Conservation (phyloP, 1,284 basidiomycete species). For the Vanrija sp. region DNA sequence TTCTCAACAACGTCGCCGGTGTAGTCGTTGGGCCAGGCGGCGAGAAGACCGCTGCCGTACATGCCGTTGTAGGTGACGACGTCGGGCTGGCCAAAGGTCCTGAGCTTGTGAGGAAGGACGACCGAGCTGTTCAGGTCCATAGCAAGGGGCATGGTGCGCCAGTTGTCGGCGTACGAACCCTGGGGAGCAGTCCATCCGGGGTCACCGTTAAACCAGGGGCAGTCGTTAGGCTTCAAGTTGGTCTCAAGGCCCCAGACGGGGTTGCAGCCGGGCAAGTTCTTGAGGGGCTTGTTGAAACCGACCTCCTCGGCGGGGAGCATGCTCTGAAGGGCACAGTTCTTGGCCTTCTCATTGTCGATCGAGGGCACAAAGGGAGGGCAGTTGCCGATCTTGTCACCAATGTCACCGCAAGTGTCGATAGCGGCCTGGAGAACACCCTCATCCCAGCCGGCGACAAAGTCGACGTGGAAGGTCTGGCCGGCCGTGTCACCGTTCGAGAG, state of each 20-base stretch:
- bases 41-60: too few species aligned
- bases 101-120: too few species aligned
- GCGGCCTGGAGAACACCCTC: not conserved
- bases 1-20: too few species aligned
- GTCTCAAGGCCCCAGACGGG: constrained; percentile 6
- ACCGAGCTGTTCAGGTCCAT: too few species aligned
- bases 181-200: not conserved
- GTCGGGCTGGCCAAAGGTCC: too few species aligned
- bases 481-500: constrained; percentile 39
- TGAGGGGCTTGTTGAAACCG: constrained; percentile 7
- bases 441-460: constrained; percentile 35
- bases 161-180: too few species aligned
- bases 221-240: constrained; percentile 7
- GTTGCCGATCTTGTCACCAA: not conserved
- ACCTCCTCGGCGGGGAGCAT: constrained; percentile 15
- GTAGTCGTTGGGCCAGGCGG: too few species aligned
- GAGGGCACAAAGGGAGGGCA: not conserved
- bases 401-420: constrained; percentile 8
- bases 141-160: too few species aligned
- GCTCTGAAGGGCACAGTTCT: constrained; percentile 8
- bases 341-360: too few species aligned
- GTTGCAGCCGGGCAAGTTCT: constrained; percentile 15
- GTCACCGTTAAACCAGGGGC: not conserved
- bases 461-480: constrained; percentile 37
- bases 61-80: too few species aligned